These are phyloP conservation scores for Strobilomyces dryophilus DNA, from an alignment of 768 basidiomycete species.

Conservation along the genomic window DNA sequence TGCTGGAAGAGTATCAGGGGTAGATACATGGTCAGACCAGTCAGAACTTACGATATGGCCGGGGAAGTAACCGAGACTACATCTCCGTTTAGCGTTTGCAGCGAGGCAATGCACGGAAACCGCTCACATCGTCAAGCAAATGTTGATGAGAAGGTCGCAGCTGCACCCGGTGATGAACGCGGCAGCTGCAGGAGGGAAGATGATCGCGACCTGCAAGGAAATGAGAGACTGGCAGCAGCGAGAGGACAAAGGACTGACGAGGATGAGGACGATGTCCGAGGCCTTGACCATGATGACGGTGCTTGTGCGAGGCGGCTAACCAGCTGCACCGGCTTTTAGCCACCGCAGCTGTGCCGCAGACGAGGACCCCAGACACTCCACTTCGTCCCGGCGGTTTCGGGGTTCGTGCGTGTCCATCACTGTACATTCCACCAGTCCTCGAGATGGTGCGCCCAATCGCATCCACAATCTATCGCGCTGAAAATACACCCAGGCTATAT, in stretches of 20 bases:
- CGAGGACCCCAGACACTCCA: slow-evolving; percentile 19
- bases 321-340: background rate
- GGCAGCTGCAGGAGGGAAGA: slow-evolving; percentile 80
- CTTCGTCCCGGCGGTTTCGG: slow-evolving; percentile 6
- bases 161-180: slow-evolving; percentile 77
- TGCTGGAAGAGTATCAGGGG: slow-evolving; percentile 39
- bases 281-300: slow-evolving; percentile 40
- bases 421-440: background rate
- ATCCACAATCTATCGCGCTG: background rate
- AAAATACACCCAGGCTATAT: slow-evolving; percentile 56
- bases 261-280: slow-evolving; percentile 75
- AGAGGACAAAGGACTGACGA: too few species aligned
- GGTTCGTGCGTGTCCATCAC: slow-evolving; percentile 3
- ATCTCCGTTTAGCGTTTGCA: slow-evolving; percentile 1
- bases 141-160: slow-evolving; percentile 84
- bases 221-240: background rate
- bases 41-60: slow-evolving; percentile 45
- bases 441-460: slow-evolving; percentile 21
- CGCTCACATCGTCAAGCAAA: slow-evolving; percentile 69
- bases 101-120: background rate
- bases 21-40: background rate
- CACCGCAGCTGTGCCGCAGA: slow-evolving; percentile 13
- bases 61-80: slow-evolving; percentile 73
- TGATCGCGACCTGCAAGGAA: slow-evolving; percentile 58
- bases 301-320: too few species aligned